Percentiles rank a stretch among this genome's conserved stretches.
These are phyloP conservation scores for Termitomyces sp. DNA, from an alignment of 1,284 basidiomycete species.

Conservation along the genomic window DNA sequence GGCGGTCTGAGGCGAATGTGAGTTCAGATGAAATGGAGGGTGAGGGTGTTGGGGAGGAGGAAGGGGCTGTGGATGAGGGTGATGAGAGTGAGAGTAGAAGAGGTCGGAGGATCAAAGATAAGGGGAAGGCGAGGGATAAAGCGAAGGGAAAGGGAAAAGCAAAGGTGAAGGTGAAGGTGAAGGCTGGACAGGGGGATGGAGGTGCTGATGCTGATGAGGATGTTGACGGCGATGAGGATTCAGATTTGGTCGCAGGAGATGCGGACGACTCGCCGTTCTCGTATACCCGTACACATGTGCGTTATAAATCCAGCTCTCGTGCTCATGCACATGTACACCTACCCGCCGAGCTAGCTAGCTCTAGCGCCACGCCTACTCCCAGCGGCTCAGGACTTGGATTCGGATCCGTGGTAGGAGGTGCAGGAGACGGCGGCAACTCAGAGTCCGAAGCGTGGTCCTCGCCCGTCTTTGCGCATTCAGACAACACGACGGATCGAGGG, in stretches of 20 bases:
- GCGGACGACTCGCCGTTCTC: neutral
- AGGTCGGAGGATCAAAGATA: neutral
- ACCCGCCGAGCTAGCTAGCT: neutral
- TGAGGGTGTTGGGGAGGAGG: neutral
- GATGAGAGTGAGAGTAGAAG: neutral
- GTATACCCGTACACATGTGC: neutral
- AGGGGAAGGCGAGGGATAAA: neutral
- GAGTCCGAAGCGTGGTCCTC: constrained; percentile 25
- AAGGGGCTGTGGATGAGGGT: neutral
- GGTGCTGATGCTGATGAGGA: neutral
- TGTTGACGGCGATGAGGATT: neutral
- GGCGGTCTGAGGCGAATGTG: neutral
- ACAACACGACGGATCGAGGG: constrained; percentile 14
- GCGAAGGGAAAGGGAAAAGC: neutral
- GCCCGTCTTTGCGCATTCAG: constrained; percentile 29
- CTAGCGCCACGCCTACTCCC: neutral
- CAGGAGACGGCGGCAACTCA: neutral
- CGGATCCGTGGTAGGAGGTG: no score
- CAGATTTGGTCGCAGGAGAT: neutral
- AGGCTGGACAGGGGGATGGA: neutral
- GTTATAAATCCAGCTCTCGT: neutral
- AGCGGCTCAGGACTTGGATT: no score
- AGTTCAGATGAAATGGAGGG: constrained; percentile 1
- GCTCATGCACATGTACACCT: constrained; percentile 1
- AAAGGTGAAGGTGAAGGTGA: neutral